Evolutionary conservation across 495 filamentous ascomycete species (phyloP), one percentile per base, ranked within the genome.

Genomic region (Pseudoneurospora amorphoporcata): DNA sequence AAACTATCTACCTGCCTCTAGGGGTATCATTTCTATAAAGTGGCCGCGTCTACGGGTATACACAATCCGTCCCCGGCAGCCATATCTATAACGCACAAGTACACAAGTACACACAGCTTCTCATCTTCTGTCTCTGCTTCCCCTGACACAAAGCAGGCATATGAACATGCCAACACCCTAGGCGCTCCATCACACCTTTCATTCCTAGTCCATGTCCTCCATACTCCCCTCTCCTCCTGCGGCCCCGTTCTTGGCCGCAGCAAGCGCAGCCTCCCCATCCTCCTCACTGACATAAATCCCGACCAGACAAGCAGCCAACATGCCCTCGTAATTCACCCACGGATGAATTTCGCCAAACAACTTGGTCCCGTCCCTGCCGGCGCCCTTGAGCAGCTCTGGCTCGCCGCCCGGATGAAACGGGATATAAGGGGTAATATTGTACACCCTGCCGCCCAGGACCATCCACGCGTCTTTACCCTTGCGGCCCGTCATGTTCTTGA

Each of bases 251-350:
- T 92, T 89, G 65, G 85, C 86, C 75, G 65, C 68, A 40, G 70
- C 32, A 29, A 1, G 4, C 10, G 65, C 72, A 70, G 79, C 75
- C 42, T 41, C 42, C 23, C 72, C 85, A 45, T 94, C 90, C 71
- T 88, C 85, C 85, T 98, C 96, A 5, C 87, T 85, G 45, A 98
- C 93, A 79, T 93, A 82, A 39, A 97, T 89, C 1, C 95, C 95
- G 4, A 99, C 86, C 74, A 97, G 76, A 80, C 95, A 98, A 76
- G 91, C 88, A 35, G 89, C 88, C 70, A 99, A 81, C 88, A 99
- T 97, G 4, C 91, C 92, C 83, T 98, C 96, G 86, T 93, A 97
- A 77, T 97, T 99, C 10, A 99, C 95, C 95, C 96, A 99, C 19
- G 95, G 94, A 85, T 99, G 95, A 32, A 94, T 87, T 83, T 97